These are phyloP conservation scores for Boletales sp. DNA, from an alignment of 768 basidiomycete genomes.

Conservation along the genomic window DNA sequence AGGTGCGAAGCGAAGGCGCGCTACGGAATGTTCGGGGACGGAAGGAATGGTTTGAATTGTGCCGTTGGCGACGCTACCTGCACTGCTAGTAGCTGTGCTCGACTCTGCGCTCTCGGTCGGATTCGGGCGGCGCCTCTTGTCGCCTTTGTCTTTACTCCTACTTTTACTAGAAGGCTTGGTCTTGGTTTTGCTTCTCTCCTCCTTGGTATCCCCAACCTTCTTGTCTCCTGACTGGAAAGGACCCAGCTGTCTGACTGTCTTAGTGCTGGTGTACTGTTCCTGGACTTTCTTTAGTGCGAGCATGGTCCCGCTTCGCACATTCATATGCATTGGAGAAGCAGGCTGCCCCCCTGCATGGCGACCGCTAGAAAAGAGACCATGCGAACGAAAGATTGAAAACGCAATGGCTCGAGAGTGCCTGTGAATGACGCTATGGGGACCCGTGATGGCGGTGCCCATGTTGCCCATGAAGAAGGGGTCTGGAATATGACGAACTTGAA, in stretches of 20 bases:
- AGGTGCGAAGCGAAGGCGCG: slow-evolving; percentile 17
- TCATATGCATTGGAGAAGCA: slow-evolving; percentile 15
- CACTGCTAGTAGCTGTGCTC: slow-evolving; percentile 28
- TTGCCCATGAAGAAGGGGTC: slow-evolving; percentile 42
- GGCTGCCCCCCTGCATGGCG: slow-evolving; percentile 7
- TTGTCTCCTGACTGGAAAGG: slow-evolving; percentile 6
- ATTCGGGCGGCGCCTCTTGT: slow-evolving; percentile 27
- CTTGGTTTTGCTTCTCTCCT: slow-evolving; percentile 21
- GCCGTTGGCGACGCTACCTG: slow-evolving; percentile 21
- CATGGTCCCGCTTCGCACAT: slow-evolving; percentile 44
- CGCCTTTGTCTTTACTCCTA: slow-evolving; percentile 27
- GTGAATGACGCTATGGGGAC: slow-evolving; percentile 69
- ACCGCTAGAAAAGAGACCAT: slow-evolving; percentile 27
- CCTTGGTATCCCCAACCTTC: slow-evolving; percentile 18
- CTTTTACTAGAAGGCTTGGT: slow-evolving; percentile 26
- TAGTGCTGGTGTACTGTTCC: slow-evolving; percentile 72
- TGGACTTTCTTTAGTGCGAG: slow-evolving; percentile 76
- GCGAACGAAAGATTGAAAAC: slow-evolving; percentile 74
- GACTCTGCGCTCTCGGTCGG: slow-evolving; percentile 32
- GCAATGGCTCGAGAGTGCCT: slow-evolving; percentile 78
- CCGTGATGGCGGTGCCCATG: slow-evolving; percentile 40
- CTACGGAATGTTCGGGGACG: slow-evolving; percentile 2
- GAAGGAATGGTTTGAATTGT: slow-evolving; percentile 7
- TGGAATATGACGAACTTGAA: slow-evolving; percentile 55
- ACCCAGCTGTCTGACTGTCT: slow-evolving; percentile 55